phyloP scores from a whole-genome alignment of 208 protist species.

The Acanthamoeba triangularis region DNA sequence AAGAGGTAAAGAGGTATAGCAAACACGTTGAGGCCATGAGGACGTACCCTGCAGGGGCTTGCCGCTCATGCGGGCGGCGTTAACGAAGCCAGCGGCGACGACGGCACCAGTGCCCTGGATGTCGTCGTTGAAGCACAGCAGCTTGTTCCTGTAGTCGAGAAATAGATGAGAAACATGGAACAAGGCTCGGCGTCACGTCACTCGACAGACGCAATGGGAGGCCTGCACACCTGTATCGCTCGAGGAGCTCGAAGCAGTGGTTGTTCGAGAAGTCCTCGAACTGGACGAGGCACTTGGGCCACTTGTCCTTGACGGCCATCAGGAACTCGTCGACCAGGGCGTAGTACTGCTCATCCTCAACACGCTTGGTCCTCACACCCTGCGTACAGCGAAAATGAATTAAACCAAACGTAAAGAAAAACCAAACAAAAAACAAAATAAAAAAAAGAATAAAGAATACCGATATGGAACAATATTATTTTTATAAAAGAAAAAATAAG shows the following conservation, averaged over 20 bases:
- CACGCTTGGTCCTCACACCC: background rate
- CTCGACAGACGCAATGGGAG: background rate
- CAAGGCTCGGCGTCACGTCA: background rate
- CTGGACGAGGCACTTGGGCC: conserved; percentile 92
- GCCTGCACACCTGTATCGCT: conserved; percentile 93
- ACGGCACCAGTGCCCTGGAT: conserved; percentile 97
- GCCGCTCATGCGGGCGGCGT: conserved; percentile 71
- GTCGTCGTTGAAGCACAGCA: conserved; percentile 98
- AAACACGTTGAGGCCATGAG: background rate
- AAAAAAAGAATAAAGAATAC: conserved; percentile 86
- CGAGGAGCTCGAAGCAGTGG: conserved; percentile 96
- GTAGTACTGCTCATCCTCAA: conserved; percentile 91
- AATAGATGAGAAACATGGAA: background rate
- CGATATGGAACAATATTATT: too few species aligned
- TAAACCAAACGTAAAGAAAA: background rate
- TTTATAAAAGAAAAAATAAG: too few species aligned
- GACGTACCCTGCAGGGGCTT: background rate
- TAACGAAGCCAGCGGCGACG: conserved; percentile 91
- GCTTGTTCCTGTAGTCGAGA: conserved; percentile 88
- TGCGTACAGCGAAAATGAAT: background rate
- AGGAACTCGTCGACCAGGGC: conserved; percentile 96
- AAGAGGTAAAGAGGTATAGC: background rate
- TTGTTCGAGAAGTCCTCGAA: conserved; percentile 98
- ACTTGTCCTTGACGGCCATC: conserved; percentile 91
- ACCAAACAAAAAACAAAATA: conserved; percentile 57